Conservation (phyloP, 495 filamentous ascomycete genomes). For the Penicillium cataractarum region DNA sequence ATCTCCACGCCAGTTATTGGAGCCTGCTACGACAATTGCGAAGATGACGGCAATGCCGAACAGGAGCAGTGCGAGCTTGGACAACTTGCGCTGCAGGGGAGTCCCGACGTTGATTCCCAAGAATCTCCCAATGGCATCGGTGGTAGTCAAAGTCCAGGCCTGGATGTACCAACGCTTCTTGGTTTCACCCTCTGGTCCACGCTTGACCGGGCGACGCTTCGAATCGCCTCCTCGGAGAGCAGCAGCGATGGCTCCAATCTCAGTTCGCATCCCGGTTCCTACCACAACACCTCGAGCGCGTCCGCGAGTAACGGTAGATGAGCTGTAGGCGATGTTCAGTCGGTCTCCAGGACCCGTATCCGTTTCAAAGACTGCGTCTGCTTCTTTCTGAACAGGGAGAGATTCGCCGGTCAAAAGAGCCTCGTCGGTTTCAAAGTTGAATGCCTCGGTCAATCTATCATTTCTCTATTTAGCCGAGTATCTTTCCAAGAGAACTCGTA, state of each 20-base stretch:
- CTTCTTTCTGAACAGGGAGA: slow-evolving; percentile 67
- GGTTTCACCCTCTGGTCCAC: slow-evolving; percentile 58
- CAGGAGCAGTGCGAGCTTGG: slow-evolving; percentile 69
- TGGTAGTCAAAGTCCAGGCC: slow-evolving; percentile 66
- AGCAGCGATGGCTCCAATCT: slow-evolving; percentile 71
- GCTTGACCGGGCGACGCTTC: slow-evolving; percentile 56
- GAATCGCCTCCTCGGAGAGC: slow-evolving; percentile 56
- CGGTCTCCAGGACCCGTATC: slow-evolving; percentile 69
- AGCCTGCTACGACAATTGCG: slow-evolving; percentile 67
- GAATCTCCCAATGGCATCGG: slow-evolving; percentile 69
- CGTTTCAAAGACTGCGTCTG: slow-evolving; percentile 43
- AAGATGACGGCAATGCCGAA: slow-evolving; percentile 72
- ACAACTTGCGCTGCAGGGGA: slow-evolving; percentile 68
- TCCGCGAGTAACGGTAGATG: slow-evolving; percentile 72
- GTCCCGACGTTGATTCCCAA: slow-evolving; percentile 73
- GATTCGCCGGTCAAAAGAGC: slow-evolving; percentile 78
- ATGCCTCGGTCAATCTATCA: slow-evolving; percentile 59
- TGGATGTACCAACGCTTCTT: slow-evolving; percentile 69
- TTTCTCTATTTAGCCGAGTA: slow-evolving; percentile 7
- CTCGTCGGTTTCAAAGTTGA: slow-evolving; percentile 76
- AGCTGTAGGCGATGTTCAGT: slow-evolving; percentile 71
- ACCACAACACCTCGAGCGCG: slow-evolving; percentile 71
- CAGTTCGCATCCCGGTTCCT: slow-evolving; percentile 70
- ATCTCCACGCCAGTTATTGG: slow-evolving; percentile 60
- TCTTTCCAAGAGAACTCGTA: neutral